Evolutionary conservation across 495 filamentous ascomycete genomes (phyloP), one percentile per base, ranked within the genome.

Genomic region (Poronia punctata): DNA sequence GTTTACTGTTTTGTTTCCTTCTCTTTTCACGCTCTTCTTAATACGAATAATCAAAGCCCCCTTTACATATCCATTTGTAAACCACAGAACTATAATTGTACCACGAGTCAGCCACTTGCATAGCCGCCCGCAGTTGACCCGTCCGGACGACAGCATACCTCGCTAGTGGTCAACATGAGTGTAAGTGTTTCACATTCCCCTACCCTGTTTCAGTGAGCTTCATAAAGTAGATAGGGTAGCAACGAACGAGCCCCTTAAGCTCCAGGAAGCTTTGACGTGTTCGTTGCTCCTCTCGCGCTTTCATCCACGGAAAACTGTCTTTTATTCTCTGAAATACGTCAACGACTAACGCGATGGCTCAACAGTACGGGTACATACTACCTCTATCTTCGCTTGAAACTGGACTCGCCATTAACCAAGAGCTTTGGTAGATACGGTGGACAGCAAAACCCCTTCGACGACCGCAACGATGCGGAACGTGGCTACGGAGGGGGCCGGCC

Each of bases 361-460:
- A n/a, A 32, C 57, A 64, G 57, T 64, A 64, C 61, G 61, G 61
- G 61, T 64, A 57, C 22, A 53, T 57, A 38, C 14, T 21, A 33
- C 40, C 45, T 21, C 38, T 33, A 29, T 5, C 20, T 10, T 20
- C 6, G 25, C 33, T 1, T 26, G 25, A 20, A 19, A 10, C 19
- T 19, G 37, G 17, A 38, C 24, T 29, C 24, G 11, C 22, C 45
- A 60, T 68, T 35, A 68, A 48, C 14, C 11, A n/a, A 7, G 16
- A 7, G 20, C 21, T 38, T 21, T 26, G 40, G 11, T 47, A 68
- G 66, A 48, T 74, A 73, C 60, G 61, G 62, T 29, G 65, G 60
- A 19, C 61, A 55, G 47, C 49, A 50, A 31, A 75, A 76, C 51
- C 71, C 74, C 12, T 78, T 74, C 53, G 70, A 69, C 40, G 61